Conservation (phyloP, 148 eudicot species). For the Vaccinium corymbosum region DNA sequence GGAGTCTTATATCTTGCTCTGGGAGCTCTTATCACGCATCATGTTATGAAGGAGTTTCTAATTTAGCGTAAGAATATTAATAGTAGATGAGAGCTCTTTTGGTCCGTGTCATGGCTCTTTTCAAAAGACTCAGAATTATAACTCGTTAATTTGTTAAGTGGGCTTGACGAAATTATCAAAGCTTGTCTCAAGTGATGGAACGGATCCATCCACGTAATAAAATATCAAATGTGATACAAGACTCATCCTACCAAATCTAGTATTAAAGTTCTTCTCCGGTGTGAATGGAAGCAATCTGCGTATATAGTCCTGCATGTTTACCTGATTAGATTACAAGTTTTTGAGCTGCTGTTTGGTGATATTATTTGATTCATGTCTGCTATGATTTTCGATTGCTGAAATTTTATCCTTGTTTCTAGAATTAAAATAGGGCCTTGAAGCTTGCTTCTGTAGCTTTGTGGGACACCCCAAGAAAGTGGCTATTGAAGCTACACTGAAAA, state of each 20-base stretch:
- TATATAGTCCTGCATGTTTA: background rate
- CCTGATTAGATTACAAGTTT: background rate
- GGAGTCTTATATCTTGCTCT: no score
- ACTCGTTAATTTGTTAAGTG: background rate
- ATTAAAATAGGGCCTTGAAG: slow-evolving; percentile 56
- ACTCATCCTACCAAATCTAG: background rate
- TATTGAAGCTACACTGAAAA: slow-evolving; percentile 53
- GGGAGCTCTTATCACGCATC: no score
- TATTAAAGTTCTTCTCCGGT: background rate
- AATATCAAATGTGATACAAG: background rate
- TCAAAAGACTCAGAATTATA: background rate
- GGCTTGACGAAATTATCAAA: no score
- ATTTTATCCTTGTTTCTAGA: background rate
- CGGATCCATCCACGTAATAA: background rate
- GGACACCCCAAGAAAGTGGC: slow-evolving; percentile 71
- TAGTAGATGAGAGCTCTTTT: background rate
- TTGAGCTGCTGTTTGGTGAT: background rate
- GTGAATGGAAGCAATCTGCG: background rate
- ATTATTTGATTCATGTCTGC: no score
- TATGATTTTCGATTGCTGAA: background rate
- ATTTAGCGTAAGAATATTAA: background rate
- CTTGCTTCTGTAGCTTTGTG: slow-evolving; percentile 50
- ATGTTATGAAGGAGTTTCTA: no score
- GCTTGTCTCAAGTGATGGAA: no score
- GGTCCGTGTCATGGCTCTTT: background rate